phyloP scores from a whole-genome alignment of 768 basidiomycete species.

The Baorangia bicolor region DNA sequence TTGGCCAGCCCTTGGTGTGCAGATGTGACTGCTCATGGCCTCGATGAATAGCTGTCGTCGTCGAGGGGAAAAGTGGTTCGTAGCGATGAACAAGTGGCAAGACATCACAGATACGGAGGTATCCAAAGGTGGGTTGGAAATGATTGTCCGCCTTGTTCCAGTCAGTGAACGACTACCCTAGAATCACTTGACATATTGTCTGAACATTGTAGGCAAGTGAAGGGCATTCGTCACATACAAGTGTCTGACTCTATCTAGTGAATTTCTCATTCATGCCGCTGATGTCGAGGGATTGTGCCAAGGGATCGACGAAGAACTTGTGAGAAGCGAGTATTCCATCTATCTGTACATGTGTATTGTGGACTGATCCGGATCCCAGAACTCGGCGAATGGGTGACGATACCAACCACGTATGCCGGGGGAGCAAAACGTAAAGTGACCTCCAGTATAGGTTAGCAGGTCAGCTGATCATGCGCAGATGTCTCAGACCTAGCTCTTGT shows the following conservation, averaged over 20 bases:
- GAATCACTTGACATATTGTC: constrained; percentile 78
- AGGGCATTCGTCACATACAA: background rate
- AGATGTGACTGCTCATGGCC: background rate
- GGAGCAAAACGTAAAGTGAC: constrained; percentile 75
- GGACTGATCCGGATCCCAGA: constrained; percentile 43
- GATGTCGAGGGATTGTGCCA: constrained; percentile 97
- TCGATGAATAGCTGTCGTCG: constrained; percentile 68
- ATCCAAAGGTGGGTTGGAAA: constrained; percentile 55
- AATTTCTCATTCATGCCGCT: constrained; percentile 96
- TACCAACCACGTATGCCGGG: constrained; percentile 96
- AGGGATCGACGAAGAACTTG: constrained; percentile 91
- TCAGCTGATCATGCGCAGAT: constrained; percentile 44
- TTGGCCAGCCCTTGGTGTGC: constrained; percentile 30
- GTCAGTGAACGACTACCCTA: constrained; percentile 30
- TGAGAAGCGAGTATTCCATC: constrained; percentile 53
- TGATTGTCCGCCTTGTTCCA: background rate
- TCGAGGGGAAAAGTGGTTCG: constrained; percentile 75
- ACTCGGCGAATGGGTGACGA: constrained; percentile 86
- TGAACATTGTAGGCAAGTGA: constrained; percentile 71
- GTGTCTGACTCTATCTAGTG: constrained; percentile 47
- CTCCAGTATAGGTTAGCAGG: background rate
- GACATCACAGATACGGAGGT: constrained; percentile 94
- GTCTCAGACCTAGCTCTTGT: constrained; percentile 81
- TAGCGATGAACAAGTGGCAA: constrained; percentile 99
- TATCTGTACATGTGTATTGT: background rate